Percentiles rank a stretch among this genome's conserved stretches.
phyloP scores from a whole-genome alignment of 2,329 filamentous ascomycete genomes.

The Nemania sp. region DNA sequence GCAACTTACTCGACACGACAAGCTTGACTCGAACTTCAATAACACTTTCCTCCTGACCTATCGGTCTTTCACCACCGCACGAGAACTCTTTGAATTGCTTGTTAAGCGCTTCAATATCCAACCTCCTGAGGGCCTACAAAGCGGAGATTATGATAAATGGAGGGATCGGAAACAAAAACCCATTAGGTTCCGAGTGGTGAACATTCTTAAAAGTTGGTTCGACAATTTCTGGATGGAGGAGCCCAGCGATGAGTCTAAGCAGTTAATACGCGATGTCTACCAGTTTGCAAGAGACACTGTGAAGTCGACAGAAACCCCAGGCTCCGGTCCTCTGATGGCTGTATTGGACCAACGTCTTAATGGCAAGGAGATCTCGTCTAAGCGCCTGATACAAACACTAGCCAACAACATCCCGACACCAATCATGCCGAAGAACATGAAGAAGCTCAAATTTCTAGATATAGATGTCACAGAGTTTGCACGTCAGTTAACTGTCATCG shows the following conservation, averaged over 20 bases:
- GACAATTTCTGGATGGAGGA: slow-evolving; percentile 99
- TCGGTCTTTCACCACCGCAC: slow-evolving; percentile 89
- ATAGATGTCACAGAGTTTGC: slow-evolving; percentile 97
- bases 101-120: slow-evolving; percentile 94
- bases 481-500: slow-evolving; percentile 96
- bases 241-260: slow-evolving; percentile 82
- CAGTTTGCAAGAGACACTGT: slow-evolving; percentile 92
- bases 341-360: slow-evolving; percentile 89
- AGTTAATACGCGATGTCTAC: slow-evolving; percentile 88
- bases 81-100: slow-evolving; percentile 91
- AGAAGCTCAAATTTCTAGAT: slow-evolving; percentile 97
- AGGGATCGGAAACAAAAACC: slow-evolving; percentile 94
- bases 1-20: slow-evolving; percentile 94
- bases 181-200: slow-evolving; percentile 95
- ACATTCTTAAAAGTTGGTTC: slow-evolving; percentile 98
- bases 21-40: slow-evolving; percentile 94
- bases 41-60: slow-evolving; percentile 98
- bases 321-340: slow-evolving; percentile 84
- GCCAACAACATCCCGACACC: slow-evolving; percentile 85
- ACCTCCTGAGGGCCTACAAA: slow-evolving; percentile 82
- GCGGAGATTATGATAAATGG: slow-evolving; percentile 86
- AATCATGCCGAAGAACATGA: slow-evolving; percentile 99
- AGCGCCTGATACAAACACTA: slow-evolving; percentile 87
- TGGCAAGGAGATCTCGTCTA: slow-evolving; percentile 87
- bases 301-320: slow-evolving; percentile 92